Evolutionary conservation across 2,329 filamentous ascomycete genomes (phyloP).

Genomic region (Ceratocystis variospora): DNA sequence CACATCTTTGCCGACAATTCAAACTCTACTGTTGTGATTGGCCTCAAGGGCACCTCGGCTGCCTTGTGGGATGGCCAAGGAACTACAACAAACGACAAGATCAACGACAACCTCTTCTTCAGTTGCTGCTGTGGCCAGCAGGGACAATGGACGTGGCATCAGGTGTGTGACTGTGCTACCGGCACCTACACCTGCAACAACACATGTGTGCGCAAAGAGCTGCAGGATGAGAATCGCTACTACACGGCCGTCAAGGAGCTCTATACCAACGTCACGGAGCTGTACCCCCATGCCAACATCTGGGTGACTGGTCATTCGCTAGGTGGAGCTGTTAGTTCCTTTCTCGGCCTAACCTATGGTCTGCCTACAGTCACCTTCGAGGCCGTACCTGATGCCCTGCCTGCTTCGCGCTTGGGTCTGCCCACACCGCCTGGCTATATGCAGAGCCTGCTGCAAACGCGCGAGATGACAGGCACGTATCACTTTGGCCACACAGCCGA

Average conservation of each 20-base stretch:
- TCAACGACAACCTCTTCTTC: constrained; percentile 96
- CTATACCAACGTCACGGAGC: constrained; percentile 78
- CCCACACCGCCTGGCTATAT: constrained; percentile 70
- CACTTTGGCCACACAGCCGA: constrained; percentile 96
- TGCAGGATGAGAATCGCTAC: constrained; percentile 75
- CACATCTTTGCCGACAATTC: constrained; percentile 81
- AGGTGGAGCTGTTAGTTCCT: constrained; percentile 75
- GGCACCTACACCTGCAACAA: constrained; percentile 82
- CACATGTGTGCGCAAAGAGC: constrained; percentile 65
- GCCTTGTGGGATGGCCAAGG: constrained; percentile 94
- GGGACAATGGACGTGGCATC: constrained; percentile 75
- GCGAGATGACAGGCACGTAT: constrained; percentile 61
- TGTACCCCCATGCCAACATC: constrained; percentile 72
- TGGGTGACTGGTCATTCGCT: constrained; percentile 91
- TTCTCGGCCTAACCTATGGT: constrained; percentile 83
- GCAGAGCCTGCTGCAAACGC: constrained; percentile 54
- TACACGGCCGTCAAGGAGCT: constrained; percentile 80
- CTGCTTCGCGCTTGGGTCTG: constrained; percentile 70
- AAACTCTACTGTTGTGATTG: constrained; percentile 81
- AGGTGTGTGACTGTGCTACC: constrained; percentile 86
- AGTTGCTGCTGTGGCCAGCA: constrained; percentile 95
- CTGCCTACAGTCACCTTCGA: constrained; percentile 86
- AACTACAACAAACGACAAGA: constrained; percentile 92
- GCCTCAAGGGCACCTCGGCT: constrained; percentile 77
- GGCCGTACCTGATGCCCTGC: constrained; percentile 78